Conservation (phyloP, 805 yeast genomes). For the Saccharomycopsis malanga region DNA sequence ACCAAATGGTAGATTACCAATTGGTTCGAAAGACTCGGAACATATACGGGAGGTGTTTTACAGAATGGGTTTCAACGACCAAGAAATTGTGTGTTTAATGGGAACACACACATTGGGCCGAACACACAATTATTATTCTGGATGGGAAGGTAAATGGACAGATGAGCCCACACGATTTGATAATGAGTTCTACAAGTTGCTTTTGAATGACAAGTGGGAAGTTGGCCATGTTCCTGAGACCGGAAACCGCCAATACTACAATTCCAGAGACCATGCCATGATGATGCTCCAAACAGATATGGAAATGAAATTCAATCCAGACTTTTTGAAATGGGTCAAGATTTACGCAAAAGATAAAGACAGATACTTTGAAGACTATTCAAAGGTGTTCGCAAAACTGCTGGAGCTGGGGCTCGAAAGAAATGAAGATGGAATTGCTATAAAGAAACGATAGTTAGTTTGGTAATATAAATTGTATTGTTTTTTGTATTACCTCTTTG, state of each 20-base stretch:
- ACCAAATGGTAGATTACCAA: slow-evolving; percentile 45
- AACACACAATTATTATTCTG: slow-evolving; percentile 42
- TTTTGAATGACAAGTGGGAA: slow-evolving; percentile 29
- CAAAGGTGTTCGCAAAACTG: slow-evolving; percentile 36
- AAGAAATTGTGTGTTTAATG: slow-evolving; percentile 39
- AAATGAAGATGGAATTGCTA: slow-evolving; percentile 17
- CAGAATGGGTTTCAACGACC: slow-evolving; percentile 42
- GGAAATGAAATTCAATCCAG: slow-evolving; percentile 32
- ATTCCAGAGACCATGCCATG: slow-evolving; percentile 29
- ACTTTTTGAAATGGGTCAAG: slow-evolving; percentile 33
- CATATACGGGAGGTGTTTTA: slow-evolving; percentile 40
- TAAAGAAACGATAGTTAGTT: slow-evolving; percentile 5
- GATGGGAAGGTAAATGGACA: slow-evolving; percentile 46
- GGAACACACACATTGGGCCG: slow-evolving; percentile 46
- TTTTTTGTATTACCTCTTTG: not conserved
- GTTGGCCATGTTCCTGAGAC: slow-evolving; percentile 35
- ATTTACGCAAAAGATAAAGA: slow-evolving; percentile 35
- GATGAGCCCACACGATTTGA: slow-evolving; percentile 34
- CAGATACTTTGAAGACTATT: slow-evolving; percentile 34
- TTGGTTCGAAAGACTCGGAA: slow-evolving; percentile 38
- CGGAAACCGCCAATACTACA: slow-evolving; percentile 35
- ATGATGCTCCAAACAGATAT: slow-evolving; percentile 46
- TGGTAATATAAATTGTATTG: too few species aligned
- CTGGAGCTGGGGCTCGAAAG: slow-evolving; percentile 34
- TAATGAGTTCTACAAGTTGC: slow-evolving; percentile 35